Percentiles rank a stretch among this genome's conserved stretches.
These are phyloP conservation scores for Citrus trifoliata DNA, from an alignment of 345 rosid species.

Conservation along the genomic window DNA sequence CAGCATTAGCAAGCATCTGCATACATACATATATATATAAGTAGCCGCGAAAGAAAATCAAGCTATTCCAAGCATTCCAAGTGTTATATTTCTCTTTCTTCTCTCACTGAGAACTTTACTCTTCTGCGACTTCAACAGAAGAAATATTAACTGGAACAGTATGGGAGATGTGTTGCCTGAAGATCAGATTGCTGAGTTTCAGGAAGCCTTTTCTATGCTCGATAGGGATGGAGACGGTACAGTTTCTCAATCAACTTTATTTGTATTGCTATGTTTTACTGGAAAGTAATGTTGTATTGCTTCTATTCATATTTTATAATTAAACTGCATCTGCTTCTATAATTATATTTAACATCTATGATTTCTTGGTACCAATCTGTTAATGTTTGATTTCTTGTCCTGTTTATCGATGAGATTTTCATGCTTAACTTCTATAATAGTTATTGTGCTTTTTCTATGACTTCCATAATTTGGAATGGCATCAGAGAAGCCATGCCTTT, in stretches of 20 bases:
- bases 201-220: constrained; percentile 61
- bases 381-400: not conserved
- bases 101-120: not conserved
- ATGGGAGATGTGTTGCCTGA: constrained; percentile 41
- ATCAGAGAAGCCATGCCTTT: too few species aligned
- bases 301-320: not conserved
- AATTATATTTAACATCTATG: too few species aligned
- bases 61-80: not conserved
- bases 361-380: too few species aligned
- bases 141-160: not conserved
- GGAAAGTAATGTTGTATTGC: too few species aligned
- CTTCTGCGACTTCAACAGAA: not conserved
- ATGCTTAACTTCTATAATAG: too few species aligned
- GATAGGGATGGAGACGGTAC: constrained; percentile 88
- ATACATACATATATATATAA: not conserved
- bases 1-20: not conserved
- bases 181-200: constrained; percentile 26
- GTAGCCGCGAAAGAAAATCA: not conserved
- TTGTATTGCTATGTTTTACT: too few species aligned
- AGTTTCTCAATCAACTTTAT: not conserved
- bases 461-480: too few species aligned
- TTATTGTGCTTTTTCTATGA: too few species aligned
- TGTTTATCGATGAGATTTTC: not conserved
- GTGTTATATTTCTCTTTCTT: not conserved
- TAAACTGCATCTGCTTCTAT: too few species aligned